These are phyloP conservation scores for Colletotrichum tabaci DNA, from an alignment of 2,329 filamentous ascomycete species.

Conservation along the genomic window DNA sequence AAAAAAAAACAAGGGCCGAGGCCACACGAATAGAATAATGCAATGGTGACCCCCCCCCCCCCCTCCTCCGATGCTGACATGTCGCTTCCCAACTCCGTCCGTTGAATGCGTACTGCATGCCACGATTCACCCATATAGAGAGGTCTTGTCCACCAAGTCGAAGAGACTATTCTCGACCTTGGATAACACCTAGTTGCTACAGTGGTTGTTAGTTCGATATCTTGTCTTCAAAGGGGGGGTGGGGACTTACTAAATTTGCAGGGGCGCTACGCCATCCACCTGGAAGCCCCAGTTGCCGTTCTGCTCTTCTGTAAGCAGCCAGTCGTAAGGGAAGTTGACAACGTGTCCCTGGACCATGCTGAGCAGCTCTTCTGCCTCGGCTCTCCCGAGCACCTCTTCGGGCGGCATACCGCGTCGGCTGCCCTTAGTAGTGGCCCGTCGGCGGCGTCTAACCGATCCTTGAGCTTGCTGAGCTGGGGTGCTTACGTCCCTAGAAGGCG, in stretches of 20 bases:
- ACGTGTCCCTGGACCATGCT: conserved; percentile 88
- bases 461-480: conserved; percentile 51
- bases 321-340: conserved; percentile 95
- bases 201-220: conserved; percentile 47
- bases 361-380: conserved; percentile 86
- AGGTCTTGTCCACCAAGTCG: conserved; percentile 6
- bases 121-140: conserved; percentile 22
- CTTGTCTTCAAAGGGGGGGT: not conserved
- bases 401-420: conserved; percentile 75
- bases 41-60: not conserved
- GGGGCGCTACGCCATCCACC: conserved; percentile 93
- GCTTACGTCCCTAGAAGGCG: conserved; percentile 55
- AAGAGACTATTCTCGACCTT: conserved; percentile 14
- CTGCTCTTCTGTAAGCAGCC: conserved; percentile 91
- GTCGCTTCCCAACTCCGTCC: conserved; percentile 9
- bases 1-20: conserved; percentile 34
- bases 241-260: conserved; percentile 92
- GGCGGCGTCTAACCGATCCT: conserved; percentile 72
- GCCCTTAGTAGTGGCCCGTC: conserved; percentile 79
- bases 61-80: not conserved
- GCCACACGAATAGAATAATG: conserved; percentile 29
- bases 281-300: conserved; percentile 98
- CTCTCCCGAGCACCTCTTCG: conserved; percentile 82
- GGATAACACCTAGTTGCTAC: conserved; percentile 51
- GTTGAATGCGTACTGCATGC: not conserved